Evolutionary conservation across 2,329 filamentous ascomycete species (phyloP).

Genomic region (Paecilomyces sp.): DNA sequence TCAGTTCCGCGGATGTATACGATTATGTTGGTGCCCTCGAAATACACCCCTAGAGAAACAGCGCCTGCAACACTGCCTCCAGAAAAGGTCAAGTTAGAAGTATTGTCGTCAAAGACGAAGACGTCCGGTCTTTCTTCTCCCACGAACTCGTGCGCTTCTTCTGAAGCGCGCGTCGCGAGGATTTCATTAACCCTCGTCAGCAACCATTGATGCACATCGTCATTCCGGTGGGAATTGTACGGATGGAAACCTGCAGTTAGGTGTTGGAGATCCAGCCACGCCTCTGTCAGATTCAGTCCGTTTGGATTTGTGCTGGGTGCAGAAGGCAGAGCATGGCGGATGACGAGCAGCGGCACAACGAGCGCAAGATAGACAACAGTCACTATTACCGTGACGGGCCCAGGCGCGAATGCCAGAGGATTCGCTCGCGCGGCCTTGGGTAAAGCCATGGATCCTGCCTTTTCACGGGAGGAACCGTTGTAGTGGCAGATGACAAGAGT

Average conservation of each 20-base stretch:
- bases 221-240: slow-evolving; percentile 80
- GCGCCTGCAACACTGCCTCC: slow-evolving; percentile 33
- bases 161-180: slow-evolving; percentile 50
- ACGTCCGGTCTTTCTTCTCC: slow-evolving; percentile 22
- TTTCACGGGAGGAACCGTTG: not conserved
- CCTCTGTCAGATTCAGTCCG: slow-evolving; percentile 74
- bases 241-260: slow-evolving; percentile 75
- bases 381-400: slow-evolving; percentile 74
- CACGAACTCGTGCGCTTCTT: slow-evolving; percentile 8
- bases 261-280: slow-evolving; percentile 74
- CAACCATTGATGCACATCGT: slow-evolving; percentile 70
- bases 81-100: slow-evolving; percentile 70
- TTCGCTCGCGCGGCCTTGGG: slow-evolving; percentile 26
- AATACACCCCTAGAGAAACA: slow-evolving; percentile 59
- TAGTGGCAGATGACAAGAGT: not conserved
- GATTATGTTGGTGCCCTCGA: slow-evolving; percentile 87
- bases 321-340: slow-evolving; percentile 69
- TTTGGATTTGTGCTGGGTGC: slow-evolving; percentile 51
- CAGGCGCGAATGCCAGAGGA: slow-evolving; percentile 66
- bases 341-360: slow-evolving; percentile 61
- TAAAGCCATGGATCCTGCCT: slow-evolving; percentile 22
- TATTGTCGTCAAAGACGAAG: slow-evolving; percentile 70
- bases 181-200: slow-evolving; percentile 65
- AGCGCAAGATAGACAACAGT: slow-evolving; percentile 71
- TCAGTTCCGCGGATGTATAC: slow-evolving; percentile 81